A percentile compares a stretch with the other conserved stretches of the same genome.
Evolutionary conservation across 140 eudicot species (phyloP).

Genomic region (Anethum foeniculum): DNA sequence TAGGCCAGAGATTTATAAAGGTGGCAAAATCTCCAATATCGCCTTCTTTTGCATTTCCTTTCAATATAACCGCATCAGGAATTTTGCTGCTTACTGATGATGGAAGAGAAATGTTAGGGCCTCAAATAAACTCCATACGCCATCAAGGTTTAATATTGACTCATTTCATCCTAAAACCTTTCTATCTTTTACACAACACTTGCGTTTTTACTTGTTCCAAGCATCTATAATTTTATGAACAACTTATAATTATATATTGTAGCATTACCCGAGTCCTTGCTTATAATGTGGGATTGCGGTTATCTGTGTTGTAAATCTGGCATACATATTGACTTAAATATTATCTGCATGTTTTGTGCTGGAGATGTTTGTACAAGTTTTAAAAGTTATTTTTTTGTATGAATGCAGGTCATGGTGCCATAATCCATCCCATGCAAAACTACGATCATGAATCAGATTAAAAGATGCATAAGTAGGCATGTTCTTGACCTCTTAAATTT

Average conservation of each 20-base stretch:
- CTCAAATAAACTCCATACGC: constrained; percentile 57
- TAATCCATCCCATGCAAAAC: constrained; percentile 24
- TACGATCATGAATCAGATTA: constrained; percentile 16
- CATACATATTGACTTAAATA: background rate
- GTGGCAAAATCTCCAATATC: constrained; percentile 86
- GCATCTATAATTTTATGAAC: background rate
- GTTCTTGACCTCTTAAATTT: background rate
- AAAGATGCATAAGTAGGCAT: background rate
- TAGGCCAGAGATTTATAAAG: constrained; percentile 75
- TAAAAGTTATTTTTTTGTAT: background rate
- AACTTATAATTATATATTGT: background rate
- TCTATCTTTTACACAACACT: background rate
- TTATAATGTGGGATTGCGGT: background rate
- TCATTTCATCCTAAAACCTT: background rate
- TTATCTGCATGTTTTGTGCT: background rate
- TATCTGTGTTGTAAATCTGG: background rate
- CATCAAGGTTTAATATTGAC: constrained; percentile 43
- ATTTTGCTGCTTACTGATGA: constrained; percentile 56
- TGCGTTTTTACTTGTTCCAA: background rate
- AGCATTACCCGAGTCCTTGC: background rate
- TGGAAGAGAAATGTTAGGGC: constrained; percentile 63
- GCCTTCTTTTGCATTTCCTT: constrained; percentile 68
- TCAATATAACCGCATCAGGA: constrained; percentile 51
- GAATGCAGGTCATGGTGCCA: constrained; percentile 54
- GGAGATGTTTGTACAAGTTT: background rate